phyloP scores from a whole-genome alignment of 2,329 filamentous ascomycete species.

The Pseudogymnoascus sp. region DNA sequence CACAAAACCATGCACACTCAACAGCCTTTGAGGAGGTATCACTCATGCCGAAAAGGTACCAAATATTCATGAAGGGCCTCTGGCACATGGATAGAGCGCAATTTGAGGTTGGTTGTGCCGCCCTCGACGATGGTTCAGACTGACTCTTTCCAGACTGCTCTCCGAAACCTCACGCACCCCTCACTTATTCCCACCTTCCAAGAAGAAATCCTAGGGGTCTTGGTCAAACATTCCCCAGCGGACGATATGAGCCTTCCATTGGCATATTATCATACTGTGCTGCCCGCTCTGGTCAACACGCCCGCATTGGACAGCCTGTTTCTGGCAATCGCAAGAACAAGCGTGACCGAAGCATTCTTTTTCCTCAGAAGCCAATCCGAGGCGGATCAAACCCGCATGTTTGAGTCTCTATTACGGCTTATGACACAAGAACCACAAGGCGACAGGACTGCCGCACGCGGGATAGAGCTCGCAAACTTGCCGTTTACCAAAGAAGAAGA shows the following conservation, averaged over 20 bases:
- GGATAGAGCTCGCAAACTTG: slow-evolving; percentile 63
- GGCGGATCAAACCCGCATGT: slow-evolving; percentile 52
- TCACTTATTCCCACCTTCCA: slow-evolving; percentile 73
- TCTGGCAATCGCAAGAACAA: slow-evolving; percentile 57
- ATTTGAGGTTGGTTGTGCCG: slow-evolving; percentile 45
- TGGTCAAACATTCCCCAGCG: slow-evolving; percentile 53
- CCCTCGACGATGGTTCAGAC: slow-evolving; percentile 13
- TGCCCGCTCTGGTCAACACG: slow-evolving; percentile 60
- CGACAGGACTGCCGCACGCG: slow-evolving; percentile 43
- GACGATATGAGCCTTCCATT: slow-evolving; percentile 59
- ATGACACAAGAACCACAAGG: slow-evolving; percentile 40
- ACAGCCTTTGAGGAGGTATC: slow-evolving; percentile 52
- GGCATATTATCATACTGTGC: slow-evolving; percentile 70
- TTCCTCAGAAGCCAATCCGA: slow-evolving; percentile 62
- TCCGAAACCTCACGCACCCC: slow-evolving; percentile 72
- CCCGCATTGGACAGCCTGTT: slow-evolving; percentile 61
- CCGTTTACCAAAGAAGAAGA: slow-evolving; percentile 67
- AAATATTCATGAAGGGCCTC: slow-evolving; percentile 71
- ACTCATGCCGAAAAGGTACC: slow-evolving; percentile 67
- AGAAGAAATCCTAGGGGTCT: slow-evolving; percentile 67
- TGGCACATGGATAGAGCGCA: slow-evolving; percentile 71
- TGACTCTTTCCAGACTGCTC: slow-evolving; percentile 44
- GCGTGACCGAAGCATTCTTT: slow-evolving; percentile 63
- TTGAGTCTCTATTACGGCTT: slow-evolving; percentile 56
- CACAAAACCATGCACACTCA: slow-evolving; percentile 41